Evolutionary conservation across 768 basidiomycete genomes (phyloP).

Genomic region (Lactarius quietus): DNA sequence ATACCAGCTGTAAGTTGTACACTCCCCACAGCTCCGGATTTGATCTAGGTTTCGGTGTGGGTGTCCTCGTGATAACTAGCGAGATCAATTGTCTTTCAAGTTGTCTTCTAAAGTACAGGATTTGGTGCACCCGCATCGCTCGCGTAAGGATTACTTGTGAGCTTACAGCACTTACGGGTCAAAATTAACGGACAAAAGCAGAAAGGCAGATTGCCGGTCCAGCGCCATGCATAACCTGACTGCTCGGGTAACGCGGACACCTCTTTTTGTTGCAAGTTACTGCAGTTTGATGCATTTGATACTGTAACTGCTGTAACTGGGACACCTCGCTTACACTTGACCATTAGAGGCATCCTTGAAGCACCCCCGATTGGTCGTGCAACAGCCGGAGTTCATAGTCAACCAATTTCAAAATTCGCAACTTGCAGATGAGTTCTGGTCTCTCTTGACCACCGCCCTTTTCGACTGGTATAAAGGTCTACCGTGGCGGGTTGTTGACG

Average conservation of each 20-base stretch:
- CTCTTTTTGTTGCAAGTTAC: not conserved
- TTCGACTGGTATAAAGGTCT: slow-evolving; percentile 7
- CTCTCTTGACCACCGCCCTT: not conserved
- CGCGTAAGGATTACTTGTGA: no score
- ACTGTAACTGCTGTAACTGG: not conserved
- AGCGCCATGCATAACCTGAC: not conserved
- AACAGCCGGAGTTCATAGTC: not conserved
- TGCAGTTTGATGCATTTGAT: not conserved
- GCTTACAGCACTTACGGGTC: no score
- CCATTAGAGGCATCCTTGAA: not conserved
- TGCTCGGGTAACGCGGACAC: not conserved
- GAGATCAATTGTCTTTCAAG: no score
- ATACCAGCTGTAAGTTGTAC: not conserved
- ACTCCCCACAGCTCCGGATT: not conserved
- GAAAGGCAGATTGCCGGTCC: not conserved
- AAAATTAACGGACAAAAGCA: no score
- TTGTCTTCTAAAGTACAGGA: no score
- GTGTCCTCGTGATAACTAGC: not conserved
- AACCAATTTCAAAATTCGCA: not conserved
- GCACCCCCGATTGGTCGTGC: not conserved
- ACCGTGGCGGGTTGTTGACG: not conserved
- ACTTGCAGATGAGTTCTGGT: not conserved
- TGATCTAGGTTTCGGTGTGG: not conserved
- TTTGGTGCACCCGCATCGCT: no score
- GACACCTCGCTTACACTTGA: not conserved